phyloP scores from a whole-genome alignment of 2,329 filamentous ascomycete genomes.

The Gremmenia infestans region DNA sequence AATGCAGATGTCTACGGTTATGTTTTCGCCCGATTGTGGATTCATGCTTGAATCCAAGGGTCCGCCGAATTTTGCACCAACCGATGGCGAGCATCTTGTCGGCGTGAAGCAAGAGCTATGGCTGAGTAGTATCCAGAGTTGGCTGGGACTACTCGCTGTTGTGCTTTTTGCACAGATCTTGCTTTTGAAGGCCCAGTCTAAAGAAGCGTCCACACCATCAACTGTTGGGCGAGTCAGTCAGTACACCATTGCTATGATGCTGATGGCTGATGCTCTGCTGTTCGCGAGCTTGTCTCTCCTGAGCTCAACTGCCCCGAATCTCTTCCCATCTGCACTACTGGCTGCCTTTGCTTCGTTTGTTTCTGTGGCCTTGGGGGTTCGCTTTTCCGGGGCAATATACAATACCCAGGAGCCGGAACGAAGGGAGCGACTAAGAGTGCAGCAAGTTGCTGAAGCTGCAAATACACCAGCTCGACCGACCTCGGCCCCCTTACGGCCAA shows the following conservation, averaged over 20 bases:
- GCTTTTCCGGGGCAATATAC: conserved; percentile 56
- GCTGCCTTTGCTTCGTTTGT: conserved; percentile 50
- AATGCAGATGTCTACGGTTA: conserved; percentile 56
- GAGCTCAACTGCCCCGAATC: conserved; percentile 50
- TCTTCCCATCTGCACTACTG: conserved; percentile 52
- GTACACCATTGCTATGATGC: conserved; percentile 55
- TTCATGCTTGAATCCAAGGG: conserved; percentile 63
- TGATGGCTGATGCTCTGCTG: conserved; percentile 56
- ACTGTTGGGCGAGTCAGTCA: conserved; percentile 63
- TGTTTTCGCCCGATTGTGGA: conserved; percentile 64
- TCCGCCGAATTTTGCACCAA: conserved; percentile 48
- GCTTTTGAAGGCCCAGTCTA: conserved; percentile 59
- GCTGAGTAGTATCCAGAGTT: conserved; percentile 52
- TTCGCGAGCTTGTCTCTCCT: conserved; percentile 51
- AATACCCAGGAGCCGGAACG: conserved; percentile 56
- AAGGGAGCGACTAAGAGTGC: conserved; percentile 33
- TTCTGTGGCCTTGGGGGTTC: conserved; percentile 51
- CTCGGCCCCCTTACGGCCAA: conserved; percentile 23
- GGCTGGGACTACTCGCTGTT: conserved; percentile 51
- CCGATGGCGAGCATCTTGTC: conserved; percentile 50
- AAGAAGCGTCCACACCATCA: conserved; percentile 61
- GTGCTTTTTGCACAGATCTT: conserved; percentile 58
- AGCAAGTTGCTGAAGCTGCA: conserved; percentile 22
- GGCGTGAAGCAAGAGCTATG: conserved; percentile 59
- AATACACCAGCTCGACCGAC: conserved; percentile 25